Percentiles rank a stretch among this genome's conserved stretches.
Evolutionary conservation across 306 rosid genomes (phyloP).

Genomic region (Fagus crenata): DNA sequence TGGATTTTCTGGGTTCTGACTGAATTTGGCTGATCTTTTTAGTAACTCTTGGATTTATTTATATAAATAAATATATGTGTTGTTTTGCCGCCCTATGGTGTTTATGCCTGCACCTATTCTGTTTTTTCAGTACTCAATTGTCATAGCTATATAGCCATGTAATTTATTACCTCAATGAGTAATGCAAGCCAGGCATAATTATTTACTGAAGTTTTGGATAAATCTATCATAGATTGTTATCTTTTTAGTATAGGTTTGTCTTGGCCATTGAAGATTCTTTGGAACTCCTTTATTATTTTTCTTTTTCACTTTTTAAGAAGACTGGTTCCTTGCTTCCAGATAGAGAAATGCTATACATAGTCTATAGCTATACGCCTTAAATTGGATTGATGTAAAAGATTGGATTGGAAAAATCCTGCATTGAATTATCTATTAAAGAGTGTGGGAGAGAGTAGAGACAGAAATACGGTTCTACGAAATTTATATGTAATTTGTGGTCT

Average conservation of each 20-base stretch:
- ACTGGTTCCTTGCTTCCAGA: slow-evolving; percentile 30
- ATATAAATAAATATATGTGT: neutral
- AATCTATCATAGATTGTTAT: slow-evolving; percentile 19
- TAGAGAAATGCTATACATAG: slow-evolving; percentile 17
- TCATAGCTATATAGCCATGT: neutral
- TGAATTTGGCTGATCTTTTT: slow-evolving; percentile 25
- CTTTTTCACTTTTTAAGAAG: too few species aligned
- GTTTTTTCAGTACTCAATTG: slow-evolving; percentile 12
- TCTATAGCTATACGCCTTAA: slow-evolving; percentile 3
- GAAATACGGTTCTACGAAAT: slow-evolving; percentile 14
- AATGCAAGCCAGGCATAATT: neutral
- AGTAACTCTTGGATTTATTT: neutral
- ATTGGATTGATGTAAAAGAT: slow-evolving; percentile 6
- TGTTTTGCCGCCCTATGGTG: slow-evolving; percentile 29
- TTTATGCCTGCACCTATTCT: slow-evolving; percentile 39
- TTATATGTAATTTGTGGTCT: slow-evolving; percentile 37
- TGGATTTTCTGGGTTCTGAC: slow-evolving; percentile 54
- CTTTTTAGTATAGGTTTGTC: slow-evolving; percentile 8
- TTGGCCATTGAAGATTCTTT: slow-evolving; percentile 23
- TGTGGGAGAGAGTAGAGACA: slow-evolving; percentile 3
- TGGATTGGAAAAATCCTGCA: slow-evolving; percentile 8
- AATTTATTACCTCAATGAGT: neutral
- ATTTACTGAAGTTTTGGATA: neutral
- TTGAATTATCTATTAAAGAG: neutral
- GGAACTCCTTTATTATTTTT: neutral